Conservation (phyloP, 2,329 filamentous ascomycete species). For the Aurifilum marmelostoma region DNA sequence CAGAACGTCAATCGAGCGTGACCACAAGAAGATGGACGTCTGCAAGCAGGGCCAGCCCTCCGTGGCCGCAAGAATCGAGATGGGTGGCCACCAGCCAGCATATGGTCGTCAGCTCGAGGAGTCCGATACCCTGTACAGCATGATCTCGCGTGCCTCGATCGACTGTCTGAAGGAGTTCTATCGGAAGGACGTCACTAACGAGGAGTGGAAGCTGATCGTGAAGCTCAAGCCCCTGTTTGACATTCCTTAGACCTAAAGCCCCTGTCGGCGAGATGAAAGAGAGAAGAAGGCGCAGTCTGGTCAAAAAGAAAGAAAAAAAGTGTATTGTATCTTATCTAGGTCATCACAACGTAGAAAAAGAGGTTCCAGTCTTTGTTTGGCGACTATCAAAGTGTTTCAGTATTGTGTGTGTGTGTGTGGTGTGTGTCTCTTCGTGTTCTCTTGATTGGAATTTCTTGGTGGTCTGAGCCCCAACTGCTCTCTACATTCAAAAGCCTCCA, state of each 20-base stretch:
- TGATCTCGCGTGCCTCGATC: slow-evolving; percentile 85
- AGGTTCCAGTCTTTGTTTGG: slow-evolving; percentile 12
- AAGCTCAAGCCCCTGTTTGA: slow-evolving; percentile 93
- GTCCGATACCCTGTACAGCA: slow-evolving; percentile 82
- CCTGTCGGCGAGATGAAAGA: too few species aligned
- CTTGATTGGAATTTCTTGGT: neutral
- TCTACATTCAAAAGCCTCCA: too few species aligned
- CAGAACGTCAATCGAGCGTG: slow-evolving; percentile 94
- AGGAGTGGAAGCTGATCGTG: slow-evolving; percentile 93
- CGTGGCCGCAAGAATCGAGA: slow-evolving; percentile 96
- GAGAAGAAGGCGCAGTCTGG: neutral
- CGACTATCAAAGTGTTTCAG: slow-evolving; percentile 15
- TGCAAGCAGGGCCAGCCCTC: slow-evolving; percentile 98
- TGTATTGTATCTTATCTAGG: slow-evolving; percentile 1
- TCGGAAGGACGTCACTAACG: slow-evolving; percentile 80
- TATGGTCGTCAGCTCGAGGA: slow-evolving; percentile 97
- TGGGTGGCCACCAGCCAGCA: slow-evolving; percentile 85
- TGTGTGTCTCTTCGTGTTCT: too few species aligned
- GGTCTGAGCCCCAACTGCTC: neutral
- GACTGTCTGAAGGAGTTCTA: slow-evolving; percentile 97
- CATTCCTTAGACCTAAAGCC: slow-evolving; percentile 72
- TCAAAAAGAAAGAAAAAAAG: slow-evolving; percentile 15
- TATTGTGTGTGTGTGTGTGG: too few species aligned
- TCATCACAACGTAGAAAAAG: neutral
- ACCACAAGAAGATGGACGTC: slow-evolving; percentile 90